Conservation (phyloP, 805 yeast genomes). For the Saturnispora halmiae region DNA sequence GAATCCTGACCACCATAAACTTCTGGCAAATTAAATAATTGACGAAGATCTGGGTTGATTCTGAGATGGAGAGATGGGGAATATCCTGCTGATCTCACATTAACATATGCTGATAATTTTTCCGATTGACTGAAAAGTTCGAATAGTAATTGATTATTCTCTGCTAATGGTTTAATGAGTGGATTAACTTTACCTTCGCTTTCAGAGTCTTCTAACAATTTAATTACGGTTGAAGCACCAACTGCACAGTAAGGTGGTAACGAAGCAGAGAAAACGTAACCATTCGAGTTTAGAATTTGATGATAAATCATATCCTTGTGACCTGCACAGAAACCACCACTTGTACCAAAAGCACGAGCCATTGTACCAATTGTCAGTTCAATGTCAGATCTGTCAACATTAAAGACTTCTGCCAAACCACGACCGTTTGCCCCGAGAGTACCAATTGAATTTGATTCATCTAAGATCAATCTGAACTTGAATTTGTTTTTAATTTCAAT, state of each 20-base stretch:
- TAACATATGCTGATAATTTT: constrained; percentile 32
- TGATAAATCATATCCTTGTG: constrained; percentile 74
- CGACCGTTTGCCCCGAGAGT: constrained; percentile 77
- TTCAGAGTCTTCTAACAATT: constrained; percentile 35
- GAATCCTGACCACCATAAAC: constrained; percentile 40
- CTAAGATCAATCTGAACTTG: constrained; percentile 80
- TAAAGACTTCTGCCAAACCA: constrained; percentile 71
- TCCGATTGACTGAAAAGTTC: constrained; percentile 33
- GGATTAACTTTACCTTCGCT: constrained; percentile 29
- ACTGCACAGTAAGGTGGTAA: constrained; percentile 86
- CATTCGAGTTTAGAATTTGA: constrained; percentile 83
- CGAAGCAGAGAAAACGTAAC: constrained; percentile 90
- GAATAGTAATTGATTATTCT: constrained; percentile 34
- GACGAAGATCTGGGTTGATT: constrained; percentile 40
- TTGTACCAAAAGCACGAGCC: constrained; percentile 70
- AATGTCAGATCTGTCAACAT: constrained; percentile 58
- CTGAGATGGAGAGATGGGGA: constrained; percentile 68
- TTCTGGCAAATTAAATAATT: constrained; percentile 37
- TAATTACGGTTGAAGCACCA: constrained; percentile 42
- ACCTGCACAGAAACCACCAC: constrained; percentile 95
- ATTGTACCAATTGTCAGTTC: constrained; percentile 84
- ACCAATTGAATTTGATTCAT: constrained; percentile 83
- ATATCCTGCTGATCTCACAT: constrained; percentile 44
- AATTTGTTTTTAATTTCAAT: constrained; percentile 68
- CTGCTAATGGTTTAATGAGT: constrained; percentile 31